These are phyloP conservation scores for Eimeria brunetti DNA, from an alignment of 169 alveolate species.

Conservation along the genomic window DNA sequence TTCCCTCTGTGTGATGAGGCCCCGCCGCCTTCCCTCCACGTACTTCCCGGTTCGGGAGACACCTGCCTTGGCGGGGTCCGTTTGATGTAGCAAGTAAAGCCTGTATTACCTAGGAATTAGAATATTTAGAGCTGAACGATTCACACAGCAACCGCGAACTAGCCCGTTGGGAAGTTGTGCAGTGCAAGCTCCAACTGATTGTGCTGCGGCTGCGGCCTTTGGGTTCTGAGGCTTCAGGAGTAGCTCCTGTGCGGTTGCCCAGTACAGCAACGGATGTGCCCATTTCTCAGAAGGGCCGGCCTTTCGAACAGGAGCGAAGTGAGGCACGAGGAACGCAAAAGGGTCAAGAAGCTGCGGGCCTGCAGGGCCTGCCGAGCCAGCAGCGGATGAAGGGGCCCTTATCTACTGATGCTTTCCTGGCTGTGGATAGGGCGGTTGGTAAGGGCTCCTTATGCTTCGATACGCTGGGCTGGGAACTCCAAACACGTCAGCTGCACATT, in stretches of 20 bases:
- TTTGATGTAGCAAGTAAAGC: not conserved
- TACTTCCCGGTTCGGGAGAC: not conserved
- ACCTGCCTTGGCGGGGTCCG: not conserved
- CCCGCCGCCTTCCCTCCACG: not conserved
- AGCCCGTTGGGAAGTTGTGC: not conserved
- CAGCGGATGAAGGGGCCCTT: slow-evolving; percentile 22
- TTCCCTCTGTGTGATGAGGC: not conserved
- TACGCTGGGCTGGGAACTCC: not conserved
- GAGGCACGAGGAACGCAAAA: not conserved
- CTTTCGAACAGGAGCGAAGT: not conserved
- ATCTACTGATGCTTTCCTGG: not conserved
- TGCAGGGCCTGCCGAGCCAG: not conserved
- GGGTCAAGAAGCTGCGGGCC: not conserved
- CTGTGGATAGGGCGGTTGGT: slow-evolving; percentile 15
- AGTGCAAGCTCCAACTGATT: not conserved
- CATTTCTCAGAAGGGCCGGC: slow-evolving; percentile 15
- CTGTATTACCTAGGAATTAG: not conserved
- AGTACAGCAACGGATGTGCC: not conserved
- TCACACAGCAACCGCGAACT: not conserved
- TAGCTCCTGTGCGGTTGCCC: slow-evolving; percentile 28
- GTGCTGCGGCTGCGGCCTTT: not conserved
- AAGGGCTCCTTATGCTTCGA: slow-evolving; percentile 8
- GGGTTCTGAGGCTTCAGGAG: slow-evolving; percentile 40
- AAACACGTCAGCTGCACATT: slow-evolving; percentile 4
- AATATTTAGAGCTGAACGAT: no score